Conservation (phyloP, 345 rosid genomes). For the Gossypium thurberi region DNA sequence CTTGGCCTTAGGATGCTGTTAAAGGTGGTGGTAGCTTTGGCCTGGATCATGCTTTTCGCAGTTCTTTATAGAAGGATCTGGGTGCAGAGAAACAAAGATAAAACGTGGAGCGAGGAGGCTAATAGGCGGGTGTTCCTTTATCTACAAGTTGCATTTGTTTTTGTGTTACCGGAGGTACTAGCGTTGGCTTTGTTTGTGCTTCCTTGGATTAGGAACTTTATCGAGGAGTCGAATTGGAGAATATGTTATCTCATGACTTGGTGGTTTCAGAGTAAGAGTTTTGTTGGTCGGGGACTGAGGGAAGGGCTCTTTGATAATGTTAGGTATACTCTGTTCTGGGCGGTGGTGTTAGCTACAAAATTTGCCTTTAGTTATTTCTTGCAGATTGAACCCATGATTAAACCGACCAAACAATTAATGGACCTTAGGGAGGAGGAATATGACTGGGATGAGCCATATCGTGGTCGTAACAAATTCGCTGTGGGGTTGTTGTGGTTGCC, state of each 20-base stretch:
- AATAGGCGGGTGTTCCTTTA: not conserved
- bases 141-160: not conserved
- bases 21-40: no score
- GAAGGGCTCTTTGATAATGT: not conserved
- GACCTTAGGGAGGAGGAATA: not conserved
- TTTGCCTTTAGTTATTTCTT: not conserved
- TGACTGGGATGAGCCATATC: not conserved
- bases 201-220: not conserved
- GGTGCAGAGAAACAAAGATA: no score
- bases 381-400: not conserved
- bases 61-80: no score
- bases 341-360: not conserved
- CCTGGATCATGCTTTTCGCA: no score
- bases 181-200: not conserved
- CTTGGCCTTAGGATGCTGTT: no score
- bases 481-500: not conserved
- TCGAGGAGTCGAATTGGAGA: not conserved
- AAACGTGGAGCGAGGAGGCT: not conserved
- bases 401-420: not conserved
- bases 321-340: not conserved
- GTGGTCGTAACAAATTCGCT: not conserved
- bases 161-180: not conserved
- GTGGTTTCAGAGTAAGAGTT: not conserved
- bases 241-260: not conserved
- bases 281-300: slow-evolving; percentile 1